These are phyloP conservation scores for Collybia mongolica DNA, from an alignment of 768 basidiomycete species.

Conservation along the genomic window DNA sequence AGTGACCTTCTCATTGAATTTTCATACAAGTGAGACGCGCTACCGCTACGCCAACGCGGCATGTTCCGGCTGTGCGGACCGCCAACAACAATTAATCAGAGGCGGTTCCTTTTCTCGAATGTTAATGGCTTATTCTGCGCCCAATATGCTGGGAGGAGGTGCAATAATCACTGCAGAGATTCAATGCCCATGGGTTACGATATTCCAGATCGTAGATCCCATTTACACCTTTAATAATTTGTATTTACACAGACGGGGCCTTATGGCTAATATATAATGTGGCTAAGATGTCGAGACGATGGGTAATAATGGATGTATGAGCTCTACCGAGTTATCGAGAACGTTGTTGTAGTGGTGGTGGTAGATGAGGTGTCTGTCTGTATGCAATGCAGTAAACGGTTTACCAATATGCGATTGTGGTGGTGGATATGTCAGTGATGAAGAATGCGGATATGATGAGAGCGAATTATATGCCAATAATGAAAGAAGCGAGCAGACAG, in stretches of 20 bases:
- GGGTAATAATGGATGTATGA: no score
- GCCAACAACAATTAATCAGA: no score
- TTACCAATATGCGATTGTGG: background rate
- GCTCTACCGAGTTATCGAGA: no score
- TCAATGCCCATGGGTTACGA: no score
- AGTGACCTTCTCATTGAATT: slow-evolving; percentile 13
- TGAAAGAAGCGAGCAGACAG: background rate
- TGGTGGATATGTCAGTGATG: background rate
- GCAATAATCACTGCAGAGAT: no score
- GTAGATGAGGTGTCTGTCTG: background rate
- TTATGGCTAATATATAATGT: background rate
- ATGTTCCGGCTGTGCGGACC: background rate
- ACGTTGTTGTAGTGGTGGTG: slow-evolving; percentile 1
- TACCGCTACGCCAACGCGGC: slow-evolving; percentile 15
- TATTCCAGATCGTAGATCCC: background rate
- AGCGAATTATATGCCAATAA: no score
- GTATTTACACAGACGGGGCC: background rate
- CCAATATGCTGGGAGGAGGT: no score
- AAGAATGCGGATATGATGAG: slow-evolving; percentile 1
- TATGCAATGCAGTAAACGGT: no score
- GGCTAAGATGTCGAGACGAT: background rate
- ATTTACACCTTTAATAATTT: background rate
- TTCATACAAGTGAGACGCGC: slow-evolving; percentile 13
- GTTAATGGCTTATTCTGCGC: no score
- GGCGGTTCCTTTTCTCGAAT: no score